Base-by-base conservation (phyloP, 768 basidiomycete species). In the Termitomyces sp. region DNA sequence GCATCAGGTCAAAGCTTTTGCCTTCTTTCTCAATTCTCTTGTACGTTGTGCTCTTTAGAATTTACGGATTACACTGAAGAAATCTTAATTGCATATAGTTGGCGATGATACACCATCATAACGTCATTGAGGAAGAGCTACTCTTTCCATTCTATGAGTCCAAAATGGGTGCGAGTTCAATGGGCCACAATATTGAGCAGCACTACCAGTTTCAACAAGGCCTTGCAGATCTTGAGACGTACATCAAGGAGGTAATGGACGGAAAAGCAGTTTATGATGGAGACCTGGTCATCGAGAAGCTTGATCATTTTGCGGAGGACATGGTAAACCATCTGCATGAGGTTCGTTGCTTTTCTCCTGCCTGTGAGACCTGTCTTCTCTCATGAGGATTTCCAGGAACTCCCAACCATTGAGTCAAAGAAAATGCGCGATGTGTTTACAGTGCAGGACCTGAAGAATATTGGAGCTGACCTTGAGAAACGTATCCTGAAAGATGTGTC, bases 201-300 rank as follows among this genome's bases (percentile, higher is more conserved):
- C 72, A 72, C 27, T 53, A 61, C 13, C 36, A 27, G 4, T 73
- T 73, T 53, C 58, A 68, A 20, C 64, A 65, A 7, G 60, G 68
- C 8, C 56, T 72, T 5, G 60, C 63, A 6, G 65, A 64, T 24
- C 58, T 67, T 2, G 64, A 68, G 55, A 55, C 43, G 20, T 69
- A 69, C 22, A 74, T 86, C 56, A 75, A 83, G 59, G 80, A 84
- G 34, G 80, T 87, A 12, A 79, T 83, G 63, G 80, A 76, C 46
- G 76, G 86, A 34, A 79, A 82, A 34, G 72, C 75, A 49, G 76
- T 81, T 59, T 87, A 87, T 62, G 32, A 32, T 0, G 29, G 29
- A 1, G 9, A 31, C 29, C 9, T 31, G 29, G 29, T 31, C 12
- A 3, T 32, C 32, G 9, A 6, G 1, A 68, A 65, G 53, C 63